Conservation (phyloP, 768 basidiomycete genomes). For the Cyclocybe aegerita region DNA sequence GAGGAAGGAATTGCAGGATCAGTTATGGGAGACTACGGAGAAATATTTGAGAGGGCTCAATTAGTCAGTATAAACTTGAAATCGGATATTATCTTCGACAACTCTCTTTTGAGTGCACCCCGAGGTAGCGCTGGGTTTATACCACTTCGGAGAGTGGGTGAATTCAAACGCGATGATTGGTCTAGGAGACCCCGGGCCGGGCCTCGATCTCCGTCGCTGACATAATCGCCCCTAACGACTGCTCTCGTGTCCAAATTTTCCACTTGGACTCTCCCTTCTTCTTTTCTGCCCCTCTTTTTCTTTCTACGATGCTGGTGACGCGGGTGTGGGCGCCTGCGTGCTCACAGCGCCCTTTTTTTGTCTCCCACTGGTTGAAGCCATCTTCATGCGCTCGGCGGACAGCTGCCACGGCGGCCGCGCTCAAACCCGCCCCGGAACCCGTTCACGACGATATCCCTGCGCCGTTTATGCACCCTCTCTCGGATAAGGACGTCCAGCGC, state of each 20-base stretch:
- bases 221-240: no score
- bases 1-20: constrained; percentile 31
- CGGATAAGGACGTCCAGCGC: constrained; percentile 63
- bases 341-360: constrained; percentile 16
- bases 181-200: no score
- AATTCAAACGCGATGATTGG: no score
- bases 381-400: constrained; percentile 27
- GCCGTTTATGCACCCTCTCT: constrained; percentile 44
- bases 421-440: constrained; percentile 30
- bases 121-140: no score
- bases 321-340: constrained; percentile 25
- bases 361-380: constrained; percentile 14
- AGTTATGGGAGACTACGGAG: constrained; percentile 39
- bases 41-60: constrained; percentile 5
- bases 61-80: no score
- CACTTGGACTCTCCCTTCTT: no score
- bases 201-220: no score
- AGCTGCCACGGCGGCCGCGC: constrained; percentile 45
- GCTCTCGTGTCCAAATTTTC: no score
- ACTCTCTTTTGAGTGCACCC: no score
- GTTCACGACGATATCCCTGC: constrained; percentile 16
- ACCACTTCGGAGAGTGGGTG: no score
- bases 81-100: no score
- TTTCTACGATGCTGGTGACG: constrained; percentile 19
- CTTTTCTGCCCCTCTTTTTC: no score